These are phyloP conservation scores for Bullera alba DNA, from an alignment of 768 basidiomycete species.

Conservation along the genomic window DNA sequence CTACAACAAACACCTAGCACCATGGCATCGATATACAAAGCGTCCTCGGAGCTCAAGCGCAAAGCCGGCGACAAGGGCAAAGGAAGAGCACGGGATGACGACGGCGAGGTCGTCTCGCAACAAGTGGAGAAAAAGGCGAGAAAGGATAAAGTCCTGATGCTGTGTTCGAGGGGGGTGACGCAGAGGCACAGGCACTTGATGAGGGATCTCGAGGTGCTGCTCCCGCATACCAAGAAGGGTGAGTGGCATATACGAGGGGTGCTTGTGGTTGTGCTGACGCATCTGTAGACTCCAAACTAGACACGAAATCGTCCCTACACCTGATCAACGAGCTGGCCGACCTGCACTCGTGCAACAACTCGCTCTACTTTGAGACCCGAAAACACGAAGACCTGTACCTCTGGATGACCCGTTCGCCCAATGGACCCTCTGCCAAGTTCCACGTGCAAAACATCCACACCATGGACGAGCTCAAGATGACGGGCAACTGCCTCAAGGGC, in stretches of 20 bases:
- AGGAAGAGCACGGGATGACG: not conserved
- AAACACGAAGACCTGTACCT: conserved; percentile 91
- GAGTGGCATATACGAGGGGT: conserved; percentile 20
- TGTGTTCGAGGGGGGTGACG: conserved; percentile 88
- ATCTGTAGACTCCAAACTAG: conserved; percentile 80
- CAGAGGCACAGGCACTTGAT: conserved; percentile 96
- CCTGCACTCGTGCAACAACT: conserved; percentile 94
- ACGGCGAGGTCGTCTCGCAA: not conserved
- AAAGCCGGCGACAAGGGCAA: not conserved
- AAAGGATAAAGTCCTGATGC: conserved; percentile 88
- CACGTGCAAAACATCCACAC: conserved; percentile 98
- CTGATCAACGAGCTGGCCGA: conserved; percentile 94
- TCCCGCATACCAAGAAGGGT: conserved; percentile 98
- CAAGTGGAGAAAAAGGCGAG: conserved; percentile 55
- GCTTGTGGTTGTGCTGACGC: not conserved
- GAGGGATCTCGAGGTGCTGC: conserved; percentile 79
- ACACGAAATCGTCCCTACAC: conserved; percentile 88
- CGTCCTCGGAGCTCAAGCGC: not conserved
- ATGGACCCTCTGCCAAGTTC: conserved; percentile 93
- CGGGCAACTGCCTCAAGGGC: conserved; percentile 95
- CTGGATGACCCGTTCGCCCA: conserved; percentile 95
- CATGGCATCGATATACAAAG: not conserved
- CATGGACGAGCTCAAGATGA: conserved; percentile 99
- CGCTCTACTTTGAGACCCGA: conserved; percentile 93
- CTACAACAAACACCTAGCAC: no score